Base-by-base conservation (phyloP, 768 basidiomycete genomes). In the Pisolithus tinctorius region DNA sequence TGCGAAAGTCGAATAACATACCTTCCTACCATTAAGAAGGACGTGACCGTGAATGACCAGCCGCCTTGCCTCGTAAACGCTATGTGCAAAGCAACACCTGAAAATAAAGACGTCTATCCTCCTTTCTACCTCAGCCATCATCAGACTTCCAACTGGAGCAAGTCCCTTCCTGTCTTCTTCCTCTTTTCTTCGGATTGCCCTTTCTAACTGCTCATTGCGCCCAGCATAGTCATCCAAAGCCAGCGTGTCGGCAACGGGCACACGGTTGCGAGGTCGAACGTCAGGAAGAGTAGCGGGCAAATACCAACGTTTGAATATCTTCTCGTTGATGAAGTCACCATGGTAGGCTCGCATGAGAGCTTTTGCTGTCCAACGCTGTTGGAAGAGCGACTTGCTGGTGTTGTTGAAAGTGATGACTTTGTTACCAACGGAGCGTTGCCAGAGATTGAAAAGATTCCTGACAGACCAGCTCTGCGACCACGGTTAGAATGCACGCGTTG, bases 71-170 rank as follows among this genome's bases (percentile, higher is more conserved):
- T 92, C 86, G 67, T 93, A 96, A 44, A 94, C 86, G 62, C 88
- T 93, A 54, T 82, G 79, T 27, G 85, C 86, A 58, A 98, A 84
- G 64, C 94, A 95, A 50, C 81, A 80, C 45, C 94, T 75, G 70
- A 97, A 98, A 46, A 98, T 70, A 65, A 97, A 81, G 42, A 92
- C 85, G 62, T 99, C 96, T 65, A 99, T 79, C 67, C 96, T 68
- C 63, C 93, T 78, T 75, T 99, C 96, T n/a, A 98, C 78, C 68
- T 97, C 92, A 0, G 81, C 68, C 66, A 94, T 89, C 89, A 98
- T 94, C 78, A 99, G 79, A 65, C 89, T 93, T 46, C 90, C 92
- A 14, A 98, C 87, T 5, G 96, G 96, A 16, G 93, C 86, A 59
- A 89, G 77, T 1, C 81, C 84, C 58, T 82, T 79, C 55, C 65